Base-by-base conservation (phyloP, 2,329 filamentous ascomycete genomes). In the Fusarium sp. region DNA sequence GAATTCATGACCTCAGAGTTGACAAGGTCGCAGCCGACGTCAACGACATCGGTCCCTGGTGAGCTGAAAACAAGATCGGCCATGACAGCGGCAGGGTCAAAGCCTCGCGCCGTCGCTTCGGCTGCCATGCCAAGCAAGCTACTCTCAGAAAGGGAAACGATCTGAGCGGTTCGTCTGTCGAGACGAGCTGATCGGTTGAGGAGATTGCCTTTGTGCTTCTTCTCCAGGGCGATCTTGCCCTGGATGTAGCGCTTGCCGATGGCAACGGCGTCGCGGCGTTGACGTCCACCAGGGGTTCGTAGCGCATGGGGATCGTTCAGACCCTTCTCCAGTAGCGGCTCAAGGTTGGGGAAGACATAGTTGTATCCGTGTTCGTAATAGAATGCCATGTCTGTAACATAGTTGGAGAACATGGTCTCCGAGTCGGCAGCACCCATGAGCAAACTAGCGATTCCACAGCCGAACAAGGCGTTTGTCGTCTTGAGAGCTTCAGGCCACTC, bases 1-100 rank as follows among this genome's bases (percentile, higher is more conserved):
- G 69, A 72, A 50, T 71, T 71, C 69, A 72, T 71, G 1, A 71
- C 63, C n/a, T 71, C 69, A 0, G 69, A 71, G 40, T 71, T 71
- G 14, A 71, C 45, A 5, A 71, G 63, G 25, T 71, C 69, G 4
- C 69, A 71, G 7, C 69, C 69, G 0, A 71, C 69, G 11, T 71
- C 69, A 9, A 71, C 63, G 10, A 71, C 69, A 23, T 71, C 69
- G 31, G 69, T 71, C 11, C 69, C 69, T n/a, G 69, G 69, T 6
- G 69, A 71, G n/a, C 69, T 71, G 13, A 72, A 71, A 6, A 71
- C 69, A 11, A 71, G 60, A 53, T 71, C 69, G 11, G 59, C 45
- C 69, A 71, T 71, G 20, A 71, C 69, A 11, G 69, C 69, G 3
- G 45, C 69, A 4, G 69, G 45, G 37, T 71, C 69, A 21, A 71